These are phyloP conservation scores for Phellopilus nigrolimitatus DNA, from an alignment of 1,284 basidiomycete genomes.

Conservation along the genomic window DNA sequence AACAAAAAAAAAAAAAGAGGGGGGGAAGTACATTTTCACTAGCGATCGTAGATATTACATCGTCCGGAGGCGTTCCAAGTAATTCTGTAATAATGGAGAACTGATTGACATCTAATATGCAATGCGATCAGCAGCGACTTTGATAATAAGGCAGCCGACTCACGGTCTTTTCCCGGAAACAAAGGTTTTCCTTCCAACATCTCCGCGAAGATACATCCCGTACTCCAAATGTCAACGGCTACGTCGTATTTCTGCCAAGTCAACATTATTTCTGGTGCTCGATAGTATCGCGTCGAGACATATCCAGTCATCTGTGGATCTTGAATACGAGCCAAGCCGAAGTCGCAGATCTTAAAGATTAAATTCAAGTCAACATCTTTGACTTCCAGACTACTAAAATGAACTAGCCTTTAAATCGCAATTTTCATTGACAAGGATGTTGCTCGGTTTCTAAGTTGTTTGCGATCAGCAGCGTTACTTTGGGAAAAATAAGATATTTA, in stretches of 20 bases:
- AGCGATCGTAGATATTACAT: slow-evolving; percentile 98
- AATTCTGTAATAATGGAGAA: slow-evolving; percentile 99
- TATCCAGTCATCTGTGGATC: slow-evolving; percentile 99
- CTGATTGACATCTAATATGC: slow-evolving; percentile 87
- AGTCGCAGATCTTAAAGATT: slow-evolving; percentile 84
- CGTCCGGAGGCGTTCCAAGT: slow-evolving; percentile 95
- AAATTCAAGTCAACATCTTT: slow-evolving; percentile 13
- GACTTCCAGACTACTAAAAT: slow-evolving; percentile 3
- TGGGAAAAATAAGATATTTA: slow-evolving; percentile 2
- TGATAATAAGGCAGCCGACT: slow-evolving; percentile 31
- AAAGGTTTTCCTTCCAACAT: slow-evolving; percentile 99
- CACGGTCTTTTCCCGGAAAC: slow-evolving; percentile 98
- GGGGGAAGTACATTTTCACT: slow-evolving; percentile 99
- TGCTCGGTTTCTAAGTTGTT: slow-evolving; percentile 83
- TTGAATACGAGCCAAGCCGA: slow-evolving; percentile 93
- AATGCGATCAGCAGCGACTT: neutral
- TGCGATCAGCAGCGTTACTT: neutral
- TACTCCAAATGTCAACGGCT: slow-evolving; percentile 98
- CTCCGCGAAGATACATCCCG: slow-evolving; percentile 99
- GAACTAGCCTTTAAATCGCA: slow-evolving; percentile 83
- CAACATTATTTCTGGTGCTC: slow-evolving; percentile 99
- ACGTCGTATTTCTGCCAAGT: slow-evolving; percentile 99
- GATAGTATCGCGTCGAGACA: slow-evolving; percentile 98
- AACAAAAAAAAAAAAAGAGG: slow-evolving; percentile 5
- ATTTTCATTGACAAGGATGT: slow-evolving; percentile 99